Evolutionary conservation across 495 filamentous ascomycete genomes (phyloP), one percentile per base, ranked within the genome.

Genomic region (Monascus purpureus): DNA sequence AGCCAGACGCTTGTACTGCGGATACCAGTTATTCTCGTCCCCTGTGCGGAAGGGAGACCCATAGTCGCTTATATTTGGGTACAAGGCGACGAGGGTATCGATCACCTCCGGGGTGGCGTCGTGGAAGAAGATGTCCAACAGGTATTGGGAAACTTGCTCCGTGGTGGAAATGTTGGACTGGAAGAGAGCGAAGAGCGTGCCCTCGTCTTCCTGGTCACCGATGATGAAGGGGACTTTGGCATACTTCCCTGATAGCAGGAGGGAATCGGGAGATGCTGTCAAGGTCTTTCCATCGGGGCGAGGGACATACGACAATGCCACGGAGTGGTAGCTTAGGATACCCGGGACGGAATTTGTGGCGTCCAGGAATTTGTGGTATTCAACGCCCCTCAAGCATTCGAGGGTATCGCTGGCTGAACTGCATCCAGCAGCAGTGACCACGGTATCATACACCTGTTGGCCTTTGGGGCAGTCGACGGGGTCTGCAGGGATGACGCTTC

Each of bases 1-100:
- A 1, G 80, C 73, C 0, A 83, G 57, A 2, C 78, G 75, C 49
- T 86, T 87, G 62, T 72, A 83, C 43, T 79, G 66, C 0, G 80
- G 77, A 40, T 82, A 84, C 45, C 68, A 55, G 39, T 73, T 71
- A 50, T 84, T 77, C 2, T 68, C 24, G 6, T 60, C 35, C 9
- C 75, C 65, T 0, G 75, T 81, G 28, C 70, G 56, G 57, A 80
- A 83, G 4, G 80, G 80, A 0, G 68, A 74, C 17, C 77, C 77
- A 22, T 63, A 55, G 8, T 53, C 45, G 11, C 62, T 36, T 22
- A 48, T 57, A n/a, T 61, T 34, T 8, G 61, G 53, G 47, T 83
- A 83, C 0, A 60, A 63, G 16, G 47, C 54, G 7, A 83, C 70
- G 4, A 80, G 55, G 13, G 42, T 55, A 13, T 53, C 36, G n/a